Conservation (phyloP, 2,329 filamentous ascomycete genomes). For the Diaporthe australafricana region DNA sequence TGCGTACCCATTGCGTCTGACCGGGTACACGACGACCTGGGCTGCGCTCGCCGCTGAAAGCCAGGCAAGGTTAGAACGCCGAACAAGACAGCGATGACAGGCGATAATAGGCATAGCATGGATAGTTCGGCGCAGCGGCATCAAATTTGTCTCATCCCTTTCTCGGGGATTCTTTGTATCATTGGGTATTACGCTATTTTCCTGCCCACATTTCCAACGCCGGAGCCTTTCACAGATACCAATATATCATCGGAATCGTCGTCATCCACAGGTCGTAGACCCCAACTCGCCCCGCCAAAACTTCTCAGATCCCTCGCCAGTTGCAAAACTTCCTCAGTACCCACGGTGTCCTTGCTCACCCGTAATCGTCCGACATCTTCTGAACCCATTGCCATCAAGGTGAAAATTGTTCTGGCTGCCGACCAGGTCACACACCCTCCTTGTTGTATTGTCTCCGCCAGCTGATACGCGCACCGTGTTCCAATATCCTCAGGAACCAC, state of each 20-base stretch:
- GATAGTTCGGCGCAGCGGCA: slow-evolving; percentile 36
- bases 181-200: slow-evolving; percentile 73
- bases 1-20: slow-evolving; percentile 63
- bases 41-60: slow-evolving; percentile 63
- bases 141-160: slow-evolving; percentile 45
- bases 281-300: slow-evolving; percentile 95
- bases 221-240: slow-evolving; percentile 90
- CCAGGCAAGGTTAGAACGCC: slow-evolving; percentile 48
- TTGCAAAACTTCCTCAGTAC: slow-evolving; percentile 81
- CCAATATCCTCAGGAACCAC: slow-evolving; percentile 91
- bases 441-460: slow-evolving; percentile 83
- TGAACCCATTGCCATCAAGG: slow-evolving; percentile 96
- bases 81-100: slow-evolving; percentile 37
- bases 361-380: slow-evolving; percentile 93
- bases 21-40: slow-evolving; percentile 65
- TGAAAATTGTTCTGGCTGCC: slow-evolving; percentile 80
- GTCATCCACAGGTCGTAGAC: slow-evolving; percentile 78
- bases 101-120: slow-evolving; percentile 26
- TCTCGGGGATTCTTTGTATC: slow-evolving; percentile 26
- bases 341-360: slow-evolving; percentile 84
- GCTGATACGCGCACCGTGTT: slow-evolving; percentile 86
- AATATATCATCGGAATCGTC: slow-evolving; percentile 80
- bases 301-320: slow-evolving; percentile 85
- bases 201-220: slow-evolving; percentile 93
- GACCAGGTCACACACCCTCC: slow-evolving; percentile 84